phyloP scores from a whole-genome alignment of 257 asterid species.

The Osmanthus fragrans region DNA sequence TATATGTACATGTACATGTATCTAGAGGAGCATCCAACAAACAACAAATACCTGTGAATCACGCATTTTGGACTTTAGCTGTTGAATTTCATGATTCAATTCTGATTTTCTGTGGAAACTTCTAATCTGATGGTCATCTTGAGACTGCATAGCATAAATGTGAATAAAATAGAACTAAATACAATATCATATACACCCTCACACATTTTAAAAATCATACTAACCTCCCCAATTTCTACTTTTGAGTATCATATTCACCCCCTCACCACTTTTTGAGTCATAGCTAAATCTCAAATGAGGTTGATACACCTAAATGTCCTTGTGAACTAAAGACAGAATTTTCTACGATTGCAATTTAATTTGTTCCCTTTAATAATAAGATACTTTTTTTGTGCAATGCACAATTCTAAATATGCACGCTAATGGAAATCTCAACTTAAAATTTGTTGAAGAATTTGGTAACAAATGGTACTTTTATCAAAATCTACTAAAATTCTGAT shows the following conservation, averaged over 20 bases:
- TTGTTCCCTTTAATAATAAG: too few species aligned
- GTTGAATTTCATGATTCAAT: conserved; percentile 96
- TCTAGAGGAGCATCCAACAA: conserved; percentile 1
- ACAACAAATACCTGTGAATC: conserved; percentile 76
- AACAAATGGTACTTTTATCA: too few species aligned
- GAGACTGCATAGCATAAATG: conserved; percentile 54
- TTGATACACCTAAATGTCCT: too few species aligned
- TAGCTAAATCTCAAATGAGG: too few species aligned
- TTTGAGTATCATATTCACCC: neutral
- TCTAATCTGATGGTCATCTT: conserved; percentile 76
- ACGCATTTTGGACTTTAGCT: conserved; percentile 87
- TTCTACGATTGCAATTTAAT: too few species aligned
- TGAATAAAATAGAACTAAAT: conserved; percentile 5
- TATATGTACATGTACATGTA: neutral
- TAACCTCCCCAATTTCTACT: neutral
- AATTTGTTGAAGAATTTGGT: too few species aligned
- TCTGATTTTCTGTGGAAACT: conserved; percentile 93
- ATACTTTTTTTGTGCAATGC: too few species aligned
- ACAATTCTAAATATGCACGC: too few species aligned
- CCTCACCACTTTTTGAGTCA: too few species aligned
- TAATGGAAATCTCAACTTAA: too few species aligned
- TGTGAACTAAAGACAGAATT: too few species aligned
- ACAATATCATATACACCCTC: neutral
- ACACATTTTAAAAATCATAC: neutral
- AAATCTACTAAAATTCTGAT: too few species aligned